Percentiles rank a stretch among this genome's conserved stretches.
phyloP scores from a whole-genome alignment of 495 filamentous ascomycete species.

The Glutinoglossum americanum region DNA sequence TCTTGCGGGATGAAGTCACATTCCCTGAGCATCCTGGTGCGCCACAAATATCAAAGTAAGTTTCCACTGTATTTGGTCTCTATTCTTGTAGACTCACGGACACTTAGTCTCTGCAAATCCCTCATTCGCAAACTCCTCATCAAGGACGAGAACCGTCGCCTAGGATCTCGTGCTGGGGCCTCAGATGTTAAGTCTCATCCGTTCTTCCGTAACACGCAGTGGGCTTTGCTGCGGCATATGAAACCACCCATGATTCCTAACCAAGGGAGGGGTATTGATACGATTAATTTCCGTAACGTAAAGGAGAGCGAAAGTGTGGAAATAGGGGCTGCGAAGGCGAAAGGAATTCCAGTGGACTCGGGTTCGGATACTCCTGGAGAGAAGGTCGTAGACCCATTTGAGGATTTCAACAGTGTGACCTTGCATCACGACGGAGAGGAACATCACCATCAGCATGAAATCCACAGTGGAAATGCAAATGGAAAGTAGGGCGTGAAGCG shows the following conservation, averaged over 20 bases:
- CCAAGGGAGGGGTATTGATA: constrained; percentile 79
- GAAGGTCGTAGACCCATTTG: constrained; percentile 81
- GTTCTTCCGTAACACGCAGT: constrained; percentile 89
- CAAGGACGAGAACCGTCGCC: constrained; percentile 89
- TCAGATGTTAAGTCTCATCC: constrained; percentile 93
- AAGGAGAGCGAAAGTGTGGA: constrained; percentile 94
- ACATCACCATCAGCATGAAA: constrained; percentile 2
- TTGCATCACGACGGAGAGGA: constrained; percentile 90
- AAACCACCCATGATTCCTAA: constrained; percentile 97
- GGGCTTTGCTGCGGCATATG: constrained; percentile 91
- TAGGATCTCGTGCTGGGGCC: constrained; percentile 84
- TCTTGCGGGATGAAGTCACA: constrained; percentile 78
- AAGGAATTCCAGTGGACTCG: constrained; percentile 68
- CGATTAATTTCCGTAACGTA: constrained; percentile 89
- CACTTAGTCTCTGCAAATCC: constrained; percentile 73
- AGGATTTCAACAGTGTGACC: constrained; percentile 97
- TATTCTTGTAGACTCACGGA: not conserved
- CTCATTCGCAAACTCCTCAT: constrained; percentile 91
- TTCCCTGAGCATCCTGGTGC: constrained; percentile 77
- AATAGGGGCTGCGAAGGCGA: constrained; percentile 47
- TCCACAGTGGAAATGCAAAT: not conserved
- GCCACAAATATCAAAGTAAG: constrained; percentile 80
- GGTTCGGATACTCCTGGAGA: constrained; percentile 67
- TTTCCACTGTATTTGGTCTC: constrained; percentile 4
- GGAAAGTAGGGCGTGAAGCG: not conserved